Evolutionary conservation across 768 basidiomycete genomes (phyloP), one percentile per base, ranked within the genome.

Genomic region (Pluteus cervinus): DNA sequence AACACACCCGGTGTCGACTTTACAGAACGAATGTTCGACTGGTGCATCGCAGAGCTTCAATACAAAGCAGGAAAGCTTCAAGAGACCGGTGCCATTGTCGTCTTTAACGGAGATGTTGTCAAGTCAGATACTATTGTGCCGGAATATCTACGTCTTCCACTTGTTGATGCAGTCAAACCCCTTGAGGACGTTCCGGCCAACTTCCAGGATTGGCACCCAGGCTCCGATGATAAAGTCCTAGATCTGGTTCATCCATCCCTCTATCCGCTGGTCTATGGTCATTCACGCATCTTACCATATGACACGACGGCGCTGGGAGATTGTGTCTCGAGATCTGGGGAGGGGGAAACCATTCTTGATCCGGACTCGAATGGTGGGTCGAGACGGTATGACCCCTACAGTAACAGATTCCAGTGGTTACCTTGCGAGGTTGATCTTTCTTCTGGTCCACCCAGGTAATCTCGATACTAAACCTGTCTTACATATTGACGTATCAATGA

Each of bases 231-330:
- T 4, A 61, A 57, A 29, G 69, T 69, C 0, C 59, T 69, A 10
- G 65, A 69, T 39, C 56, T 69, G 24, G 61, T 68, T 1, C 66
- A 71, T 32, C 68, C 68, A 29, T 60, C 66, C 6, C 56, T 69
- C 2, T 69, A 55, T 46, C 56, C 54, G 16, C 25, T 68, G 0
- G 49, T 59, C 8, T 65, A 66, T 38, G 57, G 52, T 11, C 50
- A 47, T n/a, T 59, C 56, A 0, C 26, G 36, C 10, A 43, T 48
- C 23, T 32, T 50, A 25, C 12, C 8, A 12, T 12, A 33, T 10
- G 29, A 33, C 12, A 29, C 37, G n/a, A 26, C 37, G 7, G 28
- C 23, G 14, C 34, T 51, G 7, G 44, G 46, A 4, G 35, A 49
- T 18, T 47, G 40, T 20, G 36, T 49, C 14, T 11, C 20, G 17